A percentile compares a stretch with the other conserved stretches of the same genome.
These are phyloP conservation scores for Penicillium sclerotigenum DNA, from an alignment of 2,329 filamentous ascomycete species.

Conservation along the genomic window DNA sequence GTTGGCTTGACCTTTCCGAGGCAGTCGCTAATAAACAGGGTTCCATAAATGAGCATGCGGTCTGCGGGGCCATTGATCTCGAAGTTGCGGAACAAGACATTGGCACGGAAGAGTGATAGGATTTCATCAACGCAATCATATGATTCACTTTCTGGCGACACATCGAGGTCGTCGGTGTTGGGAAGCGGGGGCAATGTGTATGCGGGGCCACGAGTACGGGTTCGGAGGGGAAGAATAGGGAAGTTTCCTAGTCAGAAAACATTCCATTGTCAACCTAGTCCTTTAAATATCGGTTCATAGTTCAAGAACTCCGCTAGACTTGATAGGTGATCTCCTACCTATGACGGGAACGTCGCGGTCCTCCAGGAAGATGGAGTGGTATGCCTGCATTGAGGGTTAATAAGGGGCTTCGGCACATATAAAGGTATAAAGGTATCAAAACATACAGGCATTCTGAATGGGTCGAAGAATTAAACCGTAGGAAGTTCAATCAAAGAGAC, in stretches of 20 bases:
- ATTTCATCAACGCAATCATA: slow-evolving; percentile 97
- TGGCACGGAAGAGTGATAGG: slow-evolving; percentile 87
- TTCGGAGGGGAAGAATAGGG: slow-evolving; percentile 88
- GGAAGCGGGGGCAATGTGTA: slow-evolving; percentile 71
- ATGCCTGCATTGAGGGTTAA: slow-evolving; percentile 61
- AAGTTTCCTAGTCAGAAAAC: slow-evolving; percentile 67
- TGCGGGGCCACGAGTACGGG: slow-evolving; percentile 90
- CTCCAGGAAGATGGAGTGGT: slow-evolving; percentile 94
- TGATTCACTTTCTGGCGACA: slow-evolving; percentile 81
- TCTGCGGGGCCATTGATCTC: slow-evolving; percentile 97
- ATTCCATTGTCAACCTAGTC: slow-evolving; percentile 10
- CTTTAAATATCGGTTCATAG: background rate
- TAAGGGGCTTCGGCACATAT: background rate
- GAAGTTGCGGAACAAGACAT: slow-evolving; percentile 99
- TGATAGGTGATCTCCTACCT: slow-evolving; percentile 43
- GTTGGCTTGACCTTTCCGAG: slow-evolving; percentile 78
- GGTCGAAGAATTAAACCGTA: background rate
- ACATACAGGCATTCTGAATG: slow-evolving; percentile 49
- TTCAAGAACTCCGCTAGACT: background rate
- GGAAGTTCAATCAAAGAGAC: background rate
- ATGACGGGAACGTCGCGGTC: slow-evolving; percentile 67
- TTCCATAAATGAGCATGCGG: slow-evolving; percentile 91
- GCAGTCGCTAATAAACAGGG: slow-evolving; percentile 89
- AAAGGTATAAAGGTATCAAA: background rate
- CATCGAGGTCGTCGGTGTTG: slow-evolving; percentile 50